Percentiles rank a stretch among this genome's conserved stretches.
These are phyloP conservation scores for Bryum argenteum DNA, from an alignment of 225 moss, liverwort and hornwort species.

Conservation along the genomic window DNA sequence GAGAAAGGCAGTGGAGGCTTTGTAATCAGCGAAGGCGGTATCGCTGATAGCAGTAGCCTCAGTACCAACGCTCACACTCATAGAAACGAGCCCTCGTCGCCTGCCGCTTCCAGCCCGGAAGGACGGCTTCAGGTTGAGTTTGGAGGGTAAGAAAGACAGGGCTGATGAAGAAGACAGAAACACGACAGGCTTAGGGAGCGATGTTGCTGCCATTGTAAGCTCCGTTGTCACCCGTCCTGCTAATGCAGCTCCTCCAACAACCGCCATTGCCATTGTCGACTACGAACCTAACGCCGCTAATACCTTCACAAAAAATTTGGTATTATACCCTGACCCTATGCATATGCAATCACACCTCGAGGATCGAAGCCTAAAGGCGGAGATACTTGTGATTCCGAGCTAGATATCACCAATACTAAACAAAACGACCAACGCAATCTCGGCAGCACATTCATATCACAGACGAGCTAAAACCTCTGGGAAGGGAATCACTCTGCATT, in stretches of 20 bases:
- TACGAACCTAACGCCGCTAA: conserved; percentile 6
- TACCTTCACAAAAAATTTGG: conserved; percentile 18
- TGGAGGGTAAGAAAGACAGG: conserved; percentile 34
- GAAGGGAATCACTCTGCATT: no score
- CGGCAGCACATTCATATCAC: no score
- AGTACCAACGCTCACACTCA: conserved; percentile 64
- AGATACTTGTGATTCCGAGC: not conserved
- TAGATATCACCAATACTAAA: not conserved
- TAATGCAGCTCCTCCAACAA: conserved; percentile 41
- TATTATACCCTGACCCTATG: not conserved
- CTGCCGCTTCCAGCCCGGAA: conserved; percentile 17
- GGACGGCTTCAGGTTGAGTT: conserved; percentile 18
- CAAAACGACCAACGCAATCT: no score
- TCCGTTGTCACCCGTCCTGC: conserved; percentile 45
- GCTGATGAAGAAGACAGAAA: conserved; percentile 46
- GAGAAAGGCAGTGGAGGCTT: conserved; percentile 77
- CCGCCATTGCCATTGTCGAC: conserved; percentile 47
- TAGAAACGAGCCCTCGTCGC: conserved; percentile 49
- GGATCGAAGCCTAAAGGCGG: not conserved
- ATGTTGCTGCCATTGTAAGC: conserved; percentile 46
- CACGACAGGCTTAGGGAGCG: conserved; percentile 37
- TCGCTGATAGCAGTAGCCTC: conserved; percentile 57
- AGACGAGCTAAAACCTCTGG: no score
- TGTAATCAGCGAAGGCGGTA: conserved; percentile 71
- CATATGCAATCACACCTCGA: no score